Conservation (phyloP, 2,329 filamentous ascomycete genomes). For the Fusarium anthophilum region DNA sequence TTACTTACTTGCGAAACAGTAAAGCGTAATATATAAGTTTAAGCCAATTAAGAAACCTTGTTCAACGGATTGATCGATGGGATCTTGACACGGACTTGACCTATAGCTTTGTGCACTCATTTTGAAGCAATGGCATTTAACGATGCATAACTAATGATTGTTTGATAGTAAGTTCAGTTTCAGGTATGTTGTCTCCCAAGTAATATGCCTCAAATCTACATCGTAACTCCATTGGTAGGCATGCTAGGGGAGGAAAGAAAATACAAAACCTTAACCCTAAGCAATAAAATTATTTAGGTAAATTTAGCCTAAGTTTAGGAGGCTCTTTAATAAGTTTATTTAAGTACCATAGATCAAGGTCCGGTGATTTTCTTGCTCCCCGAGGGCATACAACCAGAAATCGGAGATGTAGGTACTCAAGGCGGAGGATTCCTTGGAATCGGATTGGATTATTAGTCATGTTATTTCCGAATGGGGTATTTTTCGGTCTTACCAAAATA, state of each 20-base stretch:
- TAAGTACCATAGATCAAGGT: too few relatives aligned
- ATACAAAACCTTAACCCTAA: too few relatives aligned
- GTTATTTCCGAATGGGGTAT: background rate
- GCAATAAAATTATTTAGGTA: too few relatives aligned
- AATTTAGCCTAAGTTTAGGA: too few relatives aligned
- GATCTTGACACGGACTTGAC: too few relatives aligned
- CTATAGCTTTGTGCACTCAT: background rate
- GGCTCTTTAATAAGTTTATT: too few relatives aligned
- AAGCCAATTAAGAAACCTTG: background rate
- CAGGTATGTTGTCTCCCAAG: accelerated
- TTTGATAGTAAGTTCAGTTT: accelerated
- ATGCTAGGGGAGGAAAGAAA: too few relatives aligned
- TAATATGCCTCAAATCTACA: background rate
- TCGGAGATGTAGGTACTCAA: background rate
- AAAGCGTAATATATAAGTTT: background rate
- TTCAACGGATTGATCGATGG: background rate
- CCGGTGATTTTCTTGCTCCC: too few relatives aligned
- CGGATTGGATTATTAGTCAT: background rate
- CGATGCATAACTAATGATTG: background rate
- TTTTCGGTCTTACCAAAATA: background rate
- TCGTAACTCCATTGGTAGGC: background rate
- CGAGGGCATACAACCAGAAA: background rate
- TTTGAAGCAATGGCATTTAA: too few relatives aligned
- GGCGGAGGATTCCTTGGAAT: background rate
- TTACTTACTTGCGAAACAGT: accelerated